phyloP scores from a whole-genome alignment of 257 asterid genomes.

The Verbena officinalis region DNA sequence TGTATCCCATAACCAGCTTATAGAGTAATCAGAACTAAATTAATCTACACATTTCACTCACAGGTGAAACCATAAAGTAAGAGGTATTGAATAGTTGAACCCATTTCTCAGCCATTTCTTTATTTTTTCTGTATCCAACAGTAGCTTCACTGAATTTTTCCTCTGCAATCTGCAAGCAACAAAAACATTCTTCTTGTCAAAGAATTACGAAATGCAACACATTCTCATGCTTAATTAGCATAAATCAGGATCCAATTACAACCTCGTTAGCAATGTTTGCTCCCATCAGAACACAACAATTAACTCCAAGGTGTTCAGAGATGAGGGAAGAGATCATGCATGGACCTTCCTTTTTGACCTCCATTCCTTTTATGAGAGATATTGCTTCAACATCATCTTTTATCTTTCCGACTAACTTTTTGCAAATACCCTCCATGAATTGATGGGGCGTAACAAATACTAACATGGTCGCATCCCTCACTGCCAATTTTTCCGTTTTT shows the following conservation, averaged over 20 bases:
- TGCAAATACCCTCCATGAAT: slow-evolving; percentile 93
- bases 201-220: neutral
- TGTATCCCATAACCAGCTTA: neutral
- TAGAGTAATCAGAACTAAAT: neutral
- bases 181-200: neutral
- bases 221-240: neutral
- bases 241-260: neutral
- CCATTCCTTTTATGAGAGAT: slow-evolving; percentile 89
- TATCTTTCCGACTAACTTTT: slow-evolving; percentile 58
- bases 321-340: slow-evolving; percentile 85
- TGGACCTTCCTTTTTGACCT: slow-evolving; percentile 94
- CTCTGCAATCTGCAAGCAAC: slow-evolving; percentile 65
- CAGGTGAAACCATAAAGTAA: slow-evolving; percentile 75
- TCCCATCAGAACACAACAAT: slow-evolving; percentile 86
- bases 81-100: slow-evolving; percentile 76
- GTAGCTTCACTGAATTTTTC: slow-evolving; percentile 96
- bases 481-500: slow-evolving; percentile 41
- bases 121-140: slow-evolving; percentile 68
- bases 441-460: slow-evolving; percentile 93
- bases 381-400: slow-evolving; percentile 69
- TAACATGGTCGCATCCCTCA: slow-evolving; percentile 74
- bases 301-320: slow-evolving; percentile 63
- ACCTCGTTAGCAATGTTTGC: slow-evolving; percentile 97
- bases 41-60: slow-evolving; percentile 41
- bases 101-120: slow-evolving; percentile 82